Evolutionary conservation across 1,139 yeast genomes (phyloP).

Genomic region (Taphrina pruni): DNA sequence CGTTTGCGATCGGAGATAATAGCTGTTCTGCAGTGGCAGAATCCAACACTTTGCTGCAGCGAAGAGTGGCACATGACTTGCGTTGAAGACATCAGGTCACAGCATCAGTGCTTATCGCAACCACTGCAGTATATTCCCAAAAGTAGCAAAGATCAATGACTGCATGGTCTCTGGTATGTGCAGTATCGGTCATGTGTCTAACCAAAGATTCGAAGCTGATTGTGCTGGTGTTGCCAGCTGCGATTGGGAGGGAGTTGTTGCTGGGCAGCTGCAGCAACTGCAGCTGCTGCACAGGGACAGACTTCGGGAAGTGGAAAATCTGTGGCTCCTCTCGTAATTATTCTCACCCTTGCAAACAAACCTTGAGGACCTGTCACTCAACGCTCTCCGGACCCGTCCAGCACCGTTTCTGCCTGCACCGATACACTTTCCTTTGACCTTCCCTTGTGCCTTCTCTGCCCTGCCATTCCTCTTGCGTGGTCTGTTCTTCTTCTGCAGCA

Average conservation of each 20-base stretch:
- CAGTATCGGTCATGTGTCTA: too few relatives aligned
- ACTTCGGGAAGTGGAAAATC: neutral
- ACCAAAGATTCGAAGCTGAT: too few relatives aligned
- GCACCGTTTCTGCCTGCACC: neutral
- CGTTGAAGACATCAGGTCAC: too few relatives aligned
- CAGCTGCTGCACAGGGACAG: neutral
- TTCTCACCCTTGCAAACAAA: slow-evolving; percentile 25
- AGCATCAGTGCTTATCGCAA: too few relatives aligned
- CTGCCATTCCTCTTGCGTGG: neutral
- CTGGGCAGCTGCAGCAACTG: neutral
- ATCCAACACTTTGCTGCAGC: too few relatives aligned
- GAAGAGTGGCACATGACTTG: too few relatives aligned
- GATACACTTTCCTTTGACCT: neutral
- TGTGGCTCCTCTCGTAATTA: slow-evolving; percentile 29
- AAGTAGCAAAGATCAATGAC: too few relatives aligned
- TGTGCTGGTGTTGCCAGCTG: neutral
- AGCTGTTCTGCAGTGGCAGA: too few relatives aligned
- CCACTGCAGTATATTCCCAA: too few relatives aligned
- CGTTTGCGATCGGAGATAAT: too few relatives aligned
- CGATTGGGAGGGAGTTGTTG: neutral
- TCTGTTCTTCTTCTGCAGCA: neutral
- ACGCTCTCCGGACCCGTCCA: slow-evolving; percentile 5
- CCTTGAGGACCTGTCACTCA: slow-evolving; percentile 20
- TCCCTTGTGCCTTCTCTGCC: neutral
- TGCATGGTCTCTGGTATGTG: too few relatives aligned